Percentiles rank a stretch among this genome's conserved stretches.
phyloP scores from a whole-genome alignment of 495 filamentous ascomycete species.

The Clohesyomyces aquaticus region DNA sequence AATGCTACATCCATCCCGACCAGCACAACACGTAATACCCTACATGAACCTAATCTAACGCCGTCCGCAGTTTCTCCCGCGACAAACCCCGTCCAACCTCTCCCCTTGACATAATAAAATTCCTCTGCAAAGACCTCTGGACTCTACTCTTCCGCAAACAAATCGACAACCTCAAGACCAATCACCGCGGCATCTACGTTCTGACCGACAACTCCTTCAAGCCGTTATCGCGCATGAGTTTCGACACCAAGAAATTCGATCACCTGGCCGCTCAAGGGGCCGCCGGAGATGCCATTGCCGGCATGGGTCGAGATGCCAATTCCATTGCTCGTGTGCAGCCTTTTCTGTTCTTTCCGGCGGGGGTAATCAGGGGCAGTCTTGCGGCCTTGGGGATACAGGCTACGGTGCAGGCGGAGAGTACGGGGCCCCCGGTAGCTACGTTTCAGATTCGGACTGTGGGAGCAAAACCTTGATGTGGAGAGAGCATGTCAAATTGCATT shows the following conservation, averaged over 20 bases:
- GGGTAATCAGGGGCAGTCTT: slow-evolving; percentile 84
- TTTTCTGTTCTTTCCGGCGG: slow-evolving; percentile 95
- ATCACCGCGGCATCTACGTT: slow-evolving; percentile 95
- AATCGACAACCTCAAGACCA: slow-evolving; percentile 97
- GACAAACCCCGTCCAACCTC: slow-evolving; percentile 69
- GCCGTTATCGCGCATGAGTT: slow-evolving; percentile 84
- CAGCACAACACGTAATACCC: slow-evolving; percentile 8
- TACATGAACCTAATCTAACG: not conserved
- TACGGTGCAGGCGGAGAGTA: slow-evolving; percentile 85
- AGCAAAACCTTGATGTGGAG: slow-evolving; percentile 52
- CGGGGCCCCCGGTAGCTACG: slow-evolving; percentile 81
- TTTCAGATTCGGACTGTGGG: slow-evolving; percentile 93
- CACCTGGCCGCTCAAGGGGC: not conserved
- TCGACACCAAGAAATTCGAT: slow-evolving; percentile 54
- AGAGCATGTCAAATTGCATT: not conserved
- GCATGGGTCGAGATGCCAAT: slow-evolving; percentile 42
- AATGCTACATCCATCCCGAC: slow-evolving; percentile 21
- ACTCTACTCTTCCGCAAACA: slow-evolving; percentile 92
- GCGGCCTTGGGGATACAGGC: slow-evolving; percentile 89
- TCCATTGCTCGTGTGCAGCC: slow-evolving; percentile 35
- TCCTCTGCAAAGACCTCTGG: slow-evolving; percentile 98
- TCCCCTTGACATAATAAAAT: slow-evolving; percentile 71
- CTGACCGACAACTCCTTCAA: slow-evolving; percentile 92
- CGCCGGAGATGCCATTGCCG: slow-evolving; percentile 4
- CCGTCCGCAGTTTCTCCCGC: slow-evolving; percentile 75